Evolutionary conservation across 1,284 basidiomycete genomes (phyloP), one percentile per base, ranked within the genome.

Genomic region (Microbotryomycetes sp.): DNA sequence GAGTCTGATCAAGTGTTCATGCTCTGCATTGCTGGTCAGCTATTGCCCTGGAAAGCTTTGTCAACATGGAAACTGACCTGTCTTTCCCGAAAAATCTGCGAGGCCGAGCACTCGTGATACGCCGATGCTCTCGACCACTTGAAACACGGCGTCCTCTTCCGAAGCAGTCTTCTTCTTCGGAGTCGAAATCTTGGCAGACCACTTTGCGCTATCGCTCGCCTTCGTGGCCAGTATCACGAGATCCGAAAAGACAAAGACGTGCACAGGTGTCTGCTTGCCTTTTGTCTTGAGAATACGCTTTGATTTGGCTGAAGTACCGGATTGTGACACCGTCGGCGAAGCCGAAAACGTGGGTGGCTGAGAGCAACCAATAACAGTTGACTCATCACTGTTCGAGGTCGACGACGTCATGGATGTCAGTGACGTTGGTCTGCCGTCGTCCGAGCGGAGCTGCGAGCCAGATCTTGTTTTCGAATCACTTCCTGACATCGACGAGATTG

Each of bases 201-300:
- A 74, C 74, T 9, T 45, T 28, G 49, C 18, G 24, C 52, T 5
- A 64, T 62, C 16, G 28, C 24, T 53, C 45, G 18, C 27, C 61
- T 63, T 62, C 28, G 75, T 75, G 18, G 80, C 78, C 23, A 88
- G 71, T 29, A 88, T 68, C 24, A 88, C 73, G 41, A 88, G 68
- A 76, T 89, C 87, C 45, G 82, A 82, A 73, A 89, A 88, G 7
- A 89, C 78, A 57, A 87, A 80, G 48, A 80, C 79, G 68, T 83
- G 81, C 24, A 82, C 72, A 30, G 61, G 69, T 13, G 66, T 57
- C 62, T 73, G 67, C 57, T 69, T 73, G 16, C 64, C 66, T 28
- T 61, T 66, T 18, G 35, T 68, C 24, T 54, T 52, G 18, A 54
- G 51, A 41, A 26, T 60, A 3, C 50, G 50, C 23, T 29, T 21